Conservation (phyloP, 2,329 filamentous ascomycete species). For the Colletotrichum sp. region DNA sequence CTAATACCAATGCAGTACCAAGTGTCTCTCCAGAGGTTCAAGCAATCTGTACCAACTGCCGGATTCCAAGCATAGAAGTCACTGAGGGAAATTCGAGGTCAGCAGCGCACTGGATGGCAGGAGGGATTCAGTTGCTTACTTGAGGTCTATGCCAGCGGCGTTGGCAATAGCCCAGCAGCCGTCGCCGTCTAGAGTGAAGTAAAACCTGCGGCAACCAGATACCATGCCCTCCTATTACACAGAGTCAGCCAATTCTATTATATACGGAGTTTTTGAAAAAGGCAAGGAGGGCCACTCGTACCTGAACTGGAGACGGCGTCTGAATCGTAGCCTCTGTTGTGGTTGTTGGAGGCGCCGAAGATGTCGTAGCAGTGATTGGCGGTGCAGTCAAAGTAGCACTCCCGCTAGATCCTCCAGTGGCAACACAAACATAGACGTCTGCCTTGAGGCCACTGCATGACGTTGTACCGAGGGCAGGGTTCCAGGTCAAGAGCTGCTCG, state of each 20-base stretch:
- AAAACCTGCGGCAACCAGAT: neutral
- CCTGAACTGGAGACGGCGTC: neutral
- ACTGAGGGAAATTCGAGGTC: neutral
- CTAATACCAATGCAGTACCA: neutral
- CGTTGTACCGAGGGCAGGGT: neutral
- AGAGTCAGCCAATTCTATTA: accelerated
- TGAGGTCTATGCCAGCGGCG: neutral
- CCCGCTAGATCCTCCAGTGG: neutral
- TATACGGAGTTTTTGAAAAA: accelerated
- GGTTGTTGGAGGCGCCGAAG: neutral
- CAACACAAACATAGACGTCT: neutral
- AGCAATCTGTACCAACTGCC: neutral
- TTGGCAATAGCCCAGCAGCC: conserved; percentile 1
- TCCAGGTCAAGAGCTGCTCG: neutral
- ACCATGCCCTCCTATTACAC: neutral
- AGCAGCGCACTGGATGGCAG: neutral
- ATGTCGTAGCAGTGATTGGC: neutral
- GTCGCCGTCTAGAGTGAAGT: neutral
- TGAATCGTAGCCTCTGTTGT: neutral
- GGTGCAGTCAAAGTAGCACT: neutral
- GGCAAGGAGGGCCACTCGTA: neutral
- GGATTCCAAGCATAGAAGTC: neutral
- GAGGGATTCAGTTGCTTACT: neutral
- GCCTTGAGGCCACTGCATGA: neutral
- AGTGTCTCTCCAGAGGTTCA: neutral